A percentile compares a stretch with the other conserved stretches of the same genome.
phyloP scores from a whole-genome alignment of 2,329 filamentous ascomycete genomes.

The Fusarium sp. region DNA sequence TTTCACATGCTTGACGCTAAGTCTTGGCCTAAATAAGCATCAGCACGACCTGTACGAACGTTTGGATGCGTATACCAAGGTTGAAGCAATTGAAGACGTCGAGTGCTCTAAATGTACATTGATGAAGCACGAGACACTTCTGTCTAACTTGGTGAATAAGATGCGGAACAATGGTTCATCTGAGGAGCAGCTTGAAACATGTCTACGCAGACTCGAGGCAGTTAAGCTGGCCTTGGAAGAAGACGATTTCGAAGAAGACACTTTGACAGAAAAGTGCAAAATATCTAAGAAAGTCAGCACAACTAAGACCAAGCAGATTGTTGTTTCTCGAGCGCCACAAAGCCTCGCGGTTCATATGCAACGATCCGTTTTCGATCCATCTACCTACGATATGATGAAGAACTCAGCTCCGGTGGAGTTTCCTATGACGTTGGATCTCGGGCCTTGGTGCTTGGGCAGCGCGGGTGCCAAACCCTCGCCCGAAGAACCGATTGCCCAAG shows the following conservation, averaged over 20 bases:
- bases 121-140: constrained; percentile 64
- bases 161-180: constrained; percentile 53
- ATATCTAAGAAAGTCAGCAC: constrained; percentile 76
- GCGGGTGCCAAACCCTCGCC: constrained; percentile 37
- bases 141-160: constrained; percentile 62
- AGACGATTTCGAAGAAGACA: constrained; percentile 82
- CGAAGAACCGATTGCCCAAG: constrained; percentile 53
- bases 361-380: constrained; percentile 89
- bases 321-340: constrained; percentile 84
- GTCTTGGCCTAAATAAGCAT: constrained; percentile 72
- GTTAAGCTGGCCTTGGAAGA: constrained; percentile 80
- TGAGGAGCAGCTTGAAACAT: constrained; percentile 65
- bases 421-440: constrained; percentile 78
- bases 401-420: constrained; percentile 86
- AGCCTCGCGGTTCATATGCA: constrained; percentile 91
- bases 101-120: constrained; percentile 94
- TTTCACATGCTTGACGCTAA: constrained; percentile 93
- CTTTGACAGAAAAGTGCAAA: constrained; percentile 72
- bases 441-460: constrained; percentile 86
- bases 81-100: constrained; percentile 89
- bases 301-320: constrained; percentile 91
- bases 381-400: constrained; percentile 82
- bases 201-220: constrained; percentile 68
- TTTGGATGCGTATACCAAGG: constrained; percentile 83
- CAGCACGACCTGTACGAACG: constrained; percentile 81